phyloP scores from a whole-genome alignment of 331 rosid genomes.

The Pyrus hybrid region DNA sequence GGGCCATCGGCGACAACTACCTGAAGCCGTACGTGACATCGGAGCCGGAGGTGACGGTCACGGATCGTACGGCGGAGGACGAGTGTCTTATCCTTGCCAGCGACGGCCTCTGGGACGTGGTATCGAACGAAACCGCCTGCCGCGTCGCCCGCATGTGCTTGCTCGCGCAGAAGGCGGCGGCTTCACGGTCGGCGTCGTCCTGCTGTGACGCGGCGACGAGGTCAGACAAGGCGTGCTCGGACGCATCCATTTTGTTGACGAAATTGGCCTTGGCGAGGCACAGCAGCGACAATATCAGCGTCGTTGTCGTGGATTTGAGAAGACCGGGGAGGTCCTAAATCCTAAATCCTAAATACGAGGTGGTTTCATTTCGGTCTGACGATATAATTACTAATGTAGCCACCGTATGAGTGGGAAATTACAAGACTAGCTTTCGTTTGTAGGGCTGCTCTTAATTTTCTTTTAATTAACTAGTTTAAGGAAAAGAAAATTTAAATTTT shows the following conservation, averaged over 20 bases:
- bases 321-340: background rate
- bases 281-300: too few relatives aligned
- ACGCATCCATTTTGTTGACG: slow-evolving; percentile 71
- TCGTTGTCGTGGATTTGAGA: slow-evolving; percentile 65
- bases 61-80: slow-evolving; percentile 53
- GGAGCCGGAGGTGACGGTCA: slow-evolving; percentile 73
- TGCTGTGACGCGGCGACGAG: slow-evolving; percentile 10
- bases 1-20: slow-evolving; percentile 69
- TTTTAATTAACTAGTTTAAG: background rate
- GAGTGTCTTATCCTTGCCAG: slow-evolving; percentile 78
- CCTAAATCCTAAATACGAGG: too few relatives aligned
- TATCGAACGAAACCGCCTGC: slow-evolving; percentile 73
- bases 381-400: background rate
- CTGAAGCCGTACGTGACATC: slow-evolving; percentile 80
- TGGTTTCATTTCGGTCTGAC: too few relatives aligned
- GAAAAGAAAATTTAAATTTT: background rate
- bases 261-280: slow-evolving; percentile 46
- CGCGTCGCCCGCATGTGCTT: slow-evolving; percentile 65
- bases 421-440: background rate
- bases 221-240: slow-evolving; percentile 64
- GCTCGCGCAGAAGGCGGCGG: slow-evolving; percentile 26
- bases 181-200: slow-evolving; percentile 17
- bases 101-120: slow-evolving; percentile 92
- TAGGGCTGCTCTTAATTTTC: background rate
- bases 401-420: background rate